Percentiles rank a stretch among this genome's conserved stretches.
Evolutionary conservation across 352 stramenopile species (phyloP).

Genomic region (Sclerospora graminicola): DNA sequence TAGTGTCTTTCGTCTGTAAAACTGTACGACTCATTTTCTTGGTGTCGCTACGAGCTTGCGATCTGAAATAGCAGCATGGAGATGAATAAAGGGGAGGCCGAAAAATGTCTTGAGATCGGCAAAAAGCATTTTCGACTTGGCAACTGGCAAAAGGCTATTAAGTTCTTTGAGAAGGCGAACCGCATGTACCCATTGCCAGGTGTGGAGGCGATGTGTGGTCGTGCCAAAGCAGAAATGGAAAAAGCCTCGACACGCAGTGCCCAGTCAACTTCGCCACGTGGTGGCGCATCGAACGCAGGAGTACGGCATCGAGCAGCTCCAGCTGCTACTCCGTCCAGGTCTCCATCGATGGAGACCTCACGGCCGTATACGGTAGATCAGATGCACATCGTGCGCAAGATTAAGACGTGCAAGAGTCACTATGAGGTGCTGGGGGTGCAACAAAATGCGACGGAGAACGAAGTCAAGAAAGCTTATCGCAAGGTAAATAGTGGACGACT

Average conservation of each 20-base stretch:
- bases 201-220: constrained; percentile 71
- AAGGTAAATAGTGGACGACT: constrained; percentile 41
- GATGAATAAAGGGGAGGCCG: constrained; percentile 89
- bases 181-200: constrained; percentile 83
- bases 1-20: constrained; percentile 3
- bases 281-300: constrained; percentile 6
- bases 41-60: constrained; percentile 1
- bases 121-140: constrained; percentile 81
- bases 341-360: constrained; percentile 28
- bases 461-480: constrained; percentile 88
- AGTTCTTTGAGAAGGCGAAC: constrained; percentile 89
- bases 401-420: constrained; percentile 80
- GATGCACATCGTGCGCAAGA: constrained; percentile 79
- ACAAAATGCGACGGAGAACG: constrained; percentile 63
- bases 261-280: constrained; percentile 24
- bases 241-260: constrained; percentile 21
- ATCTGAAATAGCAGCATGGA: constrained; percentile 40
- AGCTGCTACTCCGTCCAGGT: constrained; percentile 16
- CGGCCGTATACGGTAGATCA: constrained; percentile 73
- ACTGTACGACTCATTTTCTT: constrained; percentile 2
- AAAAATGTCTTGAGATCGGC: constrained; percentile 87
- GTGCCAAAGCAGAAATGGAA: constrained; percentile 50
- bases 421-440: constrained; percentile 82
- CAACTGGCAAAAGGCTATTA: constrained; percentile 82
- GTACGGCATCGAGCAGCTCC: constrained; percentile 25